Percentiles rank a stretch among this genome's conserved stretches.
Evolutionary conservation across 1,139 yeast species (phyloP).

Genomic region (Lodderomyces orthopsilosis): DNA sequence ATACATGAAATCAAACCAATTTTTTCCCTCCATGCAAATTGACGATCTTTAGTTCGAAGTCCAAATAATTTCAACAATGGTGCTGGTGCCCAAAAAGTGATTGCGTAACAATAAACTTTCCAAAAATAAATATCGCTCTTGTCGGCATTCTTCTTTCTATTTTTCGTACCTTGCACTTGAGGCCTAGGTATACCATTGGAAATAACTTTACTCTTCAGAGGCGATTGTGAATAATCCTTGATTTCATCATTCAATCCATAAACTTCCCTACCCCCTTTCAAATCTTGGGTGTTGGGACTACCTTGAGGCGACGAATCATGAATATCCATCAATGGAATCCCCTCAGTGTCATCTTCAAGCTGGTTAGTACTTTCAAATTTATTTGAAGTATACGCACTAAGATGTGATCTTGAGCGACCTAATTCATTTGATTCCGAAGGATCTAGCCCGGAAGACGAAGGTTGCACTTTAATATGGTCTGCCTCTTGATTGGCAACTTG

Average conservation of each 20-base stretch:
- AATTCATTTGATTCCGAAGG: slow-evolving; percentile 36
- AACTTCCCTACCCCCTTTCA: slow-evolving; percentile 49
- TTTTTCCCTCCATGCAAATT: slow-evolving; percentile 96
- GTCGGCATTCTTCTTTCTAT: slow-evolving; percentile 13
- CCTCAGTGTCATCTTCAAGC: slow-evolving; percentile 32
- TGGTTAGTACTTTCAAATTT: not conserved
- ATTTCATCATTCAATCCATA: slow-evolving; percentile 63
- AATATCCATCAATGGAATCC: slow-evolving; percentile 47
- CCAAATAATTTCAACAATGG: slow-evolving; percentile 73
- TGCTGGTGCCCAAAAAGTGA: slow-evolving; percentile 93
- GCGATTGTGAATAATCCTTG: slow-evolving; percentile 21
- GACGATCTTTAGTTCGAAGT: slow-evolving; percentile 73
- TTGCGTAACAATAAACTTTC: slow-evolving; percentile 73
- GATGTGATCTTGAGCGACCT: slow-evolving; percentile 14
- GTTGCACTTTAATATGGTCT: slow-evolving; percentile 59
- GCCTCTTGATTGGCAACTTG: slow-evolving; percentile 73
- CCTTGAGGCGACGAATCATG: slow-evolving; percentile 15
- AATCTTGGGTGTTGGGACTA: slow-evolving; percentile 5
- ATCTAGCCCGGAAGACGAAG: slow-evolving; percentile 73
- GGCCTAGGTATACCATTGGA: slow-evolving; percentile 14
- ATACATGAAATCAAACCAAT: slow-evolving; percentile 80
- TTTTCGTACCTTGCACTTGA: slow-evolving; percentile 9
- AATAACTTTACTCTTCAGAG: slow-evolving; percentile 28
- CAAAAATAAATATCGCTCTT: slow-evolving; percentile 55
- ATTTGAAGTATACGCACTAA: slow-evolving; percentile 6